Evolutionary conservation across 129 eudicot species (phyloP).

Genomic region (Apium graveolens): DNA sequence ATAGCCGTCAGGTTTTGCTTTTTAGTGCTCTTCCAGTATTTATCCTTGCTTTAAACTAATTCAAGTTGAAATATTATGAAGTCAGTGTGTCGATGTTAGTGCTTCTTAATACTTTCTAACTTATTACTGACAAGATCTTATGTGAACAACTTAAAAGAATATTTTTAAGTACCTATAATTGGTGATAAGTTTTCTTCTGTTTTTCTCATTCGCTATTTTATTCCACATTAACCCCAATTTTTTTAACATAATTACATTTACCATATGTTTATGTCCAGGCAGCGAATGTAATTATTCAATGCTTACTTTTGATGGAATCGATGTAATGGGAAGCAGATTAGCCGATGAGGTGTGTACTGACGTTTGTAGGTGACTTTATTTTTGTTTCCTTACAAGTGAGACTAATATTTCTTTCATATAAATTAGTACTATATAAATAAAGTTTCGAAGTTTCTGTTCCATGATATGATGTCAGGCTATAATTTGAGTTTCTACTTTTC

Average conservation of each 20-base stretch:
- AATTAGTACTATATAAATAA: background rate
- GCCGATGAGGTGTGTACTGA: conserved; percentile 72
- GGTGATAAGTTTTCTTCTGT: background rate
- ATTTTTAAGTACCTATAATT: background rate
- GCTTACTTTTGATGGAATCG: conserved; percentile 90
- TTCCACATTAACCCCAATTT: background rate
- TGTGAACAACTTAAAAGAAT: background rate
- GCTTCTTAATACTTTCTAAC: background rate
- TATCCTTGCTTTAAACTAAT: background rate
- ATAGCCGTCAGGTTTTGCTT: background rate
- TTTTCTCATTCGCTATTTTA: background rate
- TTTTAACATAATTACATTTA: conserved; percentile 8
- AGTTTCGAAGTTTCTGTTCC: background rate
- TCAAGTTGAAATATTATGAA: background rate
- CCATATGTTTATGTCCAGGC: conserved; percentile 44
- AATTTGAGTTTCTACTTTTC: conserved; percentile 6
- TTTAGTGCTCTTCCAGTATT: background rate
- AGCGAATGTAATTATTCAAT: conserved; percentile 66
- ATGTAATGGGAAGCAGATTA: conserved; percentile 91
- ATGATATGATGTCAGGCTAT: background rate
- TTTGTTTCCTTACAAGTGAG: background rate
- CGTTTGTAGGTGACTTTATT: conserved; percentile 2
- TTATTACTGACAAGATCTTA: background rate
- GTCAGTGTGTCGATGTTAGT: background rate
- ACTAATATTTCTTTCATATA: background rate